A percentile compares a stretch with the other conserved stretches of the same genome.
Conservation (phyloP, 2,329 filamentous ascomycete genomes). For the Claviceps lovelessii region DNA sequence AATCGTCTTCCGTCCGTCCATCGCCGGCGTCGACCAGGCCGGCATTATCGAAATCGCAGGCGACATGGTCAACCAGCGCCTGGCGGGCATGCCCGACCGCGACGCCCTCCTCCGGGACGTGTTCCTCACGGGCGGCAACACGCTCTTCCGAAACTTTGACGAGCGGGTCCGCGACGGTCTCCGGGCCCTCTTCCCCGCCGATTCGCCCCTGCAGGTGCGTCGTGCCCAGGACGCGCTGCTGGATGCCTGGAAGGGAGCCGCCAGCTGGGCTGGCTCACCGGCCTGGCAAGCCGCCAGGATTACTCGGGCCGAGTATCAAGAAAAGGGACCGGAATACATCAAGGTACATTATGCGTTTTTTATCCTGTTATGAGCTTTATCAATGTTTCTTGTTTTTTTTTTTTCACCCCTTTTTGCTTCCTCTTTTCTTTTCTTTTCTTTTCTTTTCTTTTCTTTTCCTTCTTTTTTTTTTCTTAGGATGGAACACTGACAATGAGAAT, state of each 20-base stretch:
- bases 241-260: conserved; percentile 90
- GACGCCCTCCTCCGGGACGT: conserved; percentile 68
- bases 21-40: conserved; percentile 85
- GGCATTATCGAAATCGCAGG: conserved; percentile 85
- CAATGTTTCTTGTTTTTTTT: background rate
- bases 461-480: background rate
- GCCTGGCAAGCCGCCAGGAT: conserved; percentile 53
- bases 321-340: conserved; percentile 89
- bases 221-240: conserved; percentile 61
- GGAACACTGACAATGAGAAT: background rate
- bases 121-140: conserved; percentile 90
- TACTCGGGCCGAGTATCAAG: conserved; percentile 67
- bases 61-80: conserved; percentile 74
- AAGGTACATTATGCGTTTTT: conserved; percentile 42
- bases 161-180: conserved; percentile 64
- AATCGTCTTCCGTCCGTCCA: conserved; percentile 81
- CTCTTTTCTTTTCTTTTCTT: conserved; percentile 3
- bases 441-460: background rate
- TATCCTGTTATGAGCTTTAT: background rate
- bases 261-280: conserved; percentile 58
- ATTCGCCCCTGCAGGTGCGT: conserved; percentile 52
- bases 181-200: conserved; percentile 55
- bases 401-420: background rate
- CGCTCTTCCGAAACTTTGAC: conserved; percentile 74
- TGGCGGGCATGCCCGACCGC: conserved; percentile 42